Conservation (phyloP, 495 filamentous ascomycete genomes). For the Aspergillus funiculosus region DNA sequence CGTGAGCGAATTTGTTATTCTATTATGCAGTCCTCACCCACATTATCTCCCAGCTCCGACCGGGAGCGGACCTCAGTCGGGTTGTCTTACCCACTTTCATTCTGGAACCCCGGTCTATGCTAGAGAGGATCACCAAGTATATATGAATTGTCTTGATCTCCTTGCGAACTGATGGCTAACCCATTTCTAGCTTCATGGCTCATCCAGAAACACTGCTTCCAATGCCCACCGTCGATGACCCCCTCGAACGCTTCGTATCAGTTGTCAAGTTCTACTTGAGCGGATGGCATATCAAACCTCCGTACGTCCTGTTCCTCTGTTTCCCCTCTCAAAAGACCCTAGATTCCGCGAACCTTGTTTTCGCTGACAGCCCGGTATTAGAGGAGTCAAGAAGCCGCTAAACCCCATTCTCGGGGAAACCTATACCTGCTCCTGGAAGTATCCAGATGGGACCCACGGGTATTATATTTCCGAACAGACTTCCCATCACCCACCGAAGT, state of each 20-base stretch:
- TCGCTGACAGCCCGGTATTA: constrained; percentile 32
- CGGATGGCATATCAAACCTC: constrained; percentile 98
- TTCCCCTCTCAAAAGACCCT: neutral
- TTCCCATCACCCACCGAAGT: constrained; percentile 97
- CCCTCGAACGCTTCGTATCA: constrained; percentile 81
- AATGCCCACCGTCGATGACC: constrained; percentile 83
- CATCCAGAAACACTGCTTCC: constrained; percentile 93
- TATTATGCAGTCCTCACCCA: constrained; percentile 64
- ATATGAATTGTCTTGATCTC: constrained; percentile 7
- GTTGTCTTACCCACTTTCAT: constrained; percentile 97
- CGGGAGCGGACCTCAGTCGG: constrained; percentile 89
- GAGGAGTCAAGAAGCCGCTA: constrained; percentile 96
- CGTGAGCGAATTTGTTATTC: neutral
- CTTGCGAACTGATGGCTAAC: constrained; percentile 2
- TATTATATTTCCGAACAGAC: constrained; percentile 97
- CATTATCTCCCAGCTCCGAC: constrained; percentile 94
- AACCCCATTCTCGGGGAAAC: constrained; percentile 96
- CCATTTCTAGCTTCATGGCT: constrained; percentile 81
- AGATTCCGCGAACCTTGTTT: neutral
- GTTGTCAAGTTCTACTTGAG: constrained; percentile 97
- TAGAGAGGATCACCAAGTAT: constrained; percentile 98
- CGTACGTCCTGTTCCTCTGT: constrained; percentile 53
- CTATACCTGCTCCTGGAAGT: constrained; percentile 94
- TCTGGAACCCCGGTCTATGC: constrained; percentile 92
- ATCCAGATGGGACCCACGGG: constrained; percentile 74